A percentile compares a stretch with the other conserved stretches of the same genome.
phyloP scores from a whole-genome alignment of 495 filamentous ascomycete species.

The Xylaria venustula region DNA sequence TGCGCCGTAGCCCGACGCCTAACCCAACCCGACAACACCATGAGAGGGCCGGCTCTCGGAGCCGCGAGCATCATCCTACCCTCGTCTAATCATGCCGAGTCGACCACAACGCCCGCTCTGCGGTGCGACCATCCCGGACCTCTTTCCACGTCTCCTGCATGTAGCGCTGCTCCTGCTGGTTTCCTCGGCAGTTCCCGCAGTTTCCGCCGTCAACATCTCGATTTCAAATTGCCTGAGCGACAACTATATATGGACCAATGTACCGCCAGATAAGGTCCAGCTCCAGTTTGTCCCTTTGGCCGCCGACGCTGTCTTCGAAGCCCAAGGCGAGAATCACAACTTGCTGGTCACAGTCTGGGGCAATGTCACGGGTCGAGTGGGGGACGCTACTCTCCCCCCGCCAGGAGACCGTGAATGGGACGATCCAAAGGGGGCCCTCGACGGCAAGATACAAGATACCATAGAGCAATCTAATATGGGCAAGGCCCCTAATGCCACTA shows the following conservation, averaged over 20 bases:
- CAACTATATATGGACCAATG: slow-evolving; percentile 51
- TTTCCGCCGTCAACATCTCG: slow-evolving; percentile 60
- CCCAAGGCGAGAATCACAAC: slow-evolving; percentile 57
- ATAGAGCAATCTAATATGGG: slow-evolving; percentile 37
- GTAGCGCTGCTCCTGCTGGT: slow-evolving; percentile 22
- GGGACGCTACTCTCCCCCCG: slow-evolving; percentile 49
- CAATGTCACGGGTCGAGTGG: slow-evolving; percentile 72
- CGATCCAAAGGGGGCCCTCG: slow-evolving; percentile 50
- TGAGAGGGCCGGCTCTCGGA: slow-evolving; percentile 27
- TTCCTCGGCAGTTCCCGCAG: slow-evolving; percentile 27
- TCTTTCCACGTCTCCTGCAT: not conserved
- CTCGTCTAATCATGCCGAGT: slow-evolving; percentile 20
- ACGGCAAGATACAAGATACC: slow-evolving; percentile 74
- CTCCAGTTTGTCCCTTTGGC: slow-evolving; percentile 81
- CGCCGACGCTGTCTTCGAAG: slow-evolving; percentile 71
- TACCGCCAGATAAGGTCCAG: slow-evolving; percentile 29
- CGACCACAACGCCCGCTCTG: slow-evolving; percentile 14
- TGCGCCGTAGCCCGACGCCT: slow-evolving; percentile 10
- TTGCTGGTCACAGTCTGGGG: slow-evolving; percentile 83
- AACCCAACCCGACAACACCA: slow-evolving; percentile 18
- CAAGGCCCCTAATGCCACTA: slow-evolving; percentile 62
- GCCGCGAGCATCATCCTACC: slow-evolving; percentile 15
- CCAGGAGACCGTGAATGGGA: slow-evolving; percentile 51
- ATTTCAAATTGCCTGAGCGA: slow-evolving; percentile 82
- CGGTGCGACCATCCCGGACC: not conserved